Evolutionary conservation across 768 basidiomycete species (phyloP), one percentile per base, ranked within the genome.

Genomic region (Gloeophyllum trabeum): DNA sequence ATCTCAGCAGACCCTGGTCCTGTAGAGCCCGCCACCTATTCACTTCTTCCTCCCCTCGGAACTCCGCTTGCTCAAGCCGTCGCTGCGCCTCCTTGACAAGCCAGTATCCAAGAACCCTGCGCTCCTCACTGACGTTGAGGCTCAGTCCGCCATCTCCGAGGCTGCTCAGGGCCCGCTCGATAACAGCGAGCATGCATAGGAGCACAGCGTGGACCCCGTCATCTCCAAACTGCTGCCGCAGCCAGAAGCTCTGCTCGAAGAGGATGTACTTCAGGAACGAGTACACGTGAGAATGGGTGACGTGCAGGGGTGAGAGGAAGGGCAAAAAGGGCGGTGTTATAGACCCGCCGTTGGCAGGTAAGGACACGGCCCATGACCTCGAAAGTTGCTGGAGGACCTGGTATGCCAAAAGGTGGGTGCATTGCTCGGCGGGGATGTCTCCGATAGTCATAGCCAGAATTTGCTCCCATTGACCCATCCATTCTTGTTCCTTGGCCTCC

Each of bases 201-300:
- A 37, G 36, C 7, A 21, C 20, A 10, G 10, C 36, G 7, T 7
- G 7, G 7, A 37, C 36, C 7, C 36, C 36, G 12, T 12, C 36
- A 19, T 37, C 36, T 13, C 13, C 12, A 19, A 10, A 37, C 20
- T 19, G 36, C 12, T 21, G 36, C 7, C 36, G 36, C 10, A 37
- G 36, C 36, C 36, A 37, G 36, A 37, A 7, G 20, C 36, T 37
- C 10, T 37, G 12, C 20, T 37, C 36, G 36, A 37, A 37, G 7
- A 37, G 36, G 10, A 37, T 37, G 36, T 10, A 37, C 20, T 37
- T 37, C 10, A 37, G 36, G 36, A 37, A 37, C 10, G 36, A 7
- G 36, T 37, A 37, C 10, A 37, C 20, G 36, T 37, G 20, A 10
- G 10, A 7, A 19, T 37, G 36, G 10, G 36, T 10, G 36, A 21